Base-by-base conservation (phyloP, 2,329 filamentous ascomycete genomes). In the Aspergillaceae sp. region DNA sequence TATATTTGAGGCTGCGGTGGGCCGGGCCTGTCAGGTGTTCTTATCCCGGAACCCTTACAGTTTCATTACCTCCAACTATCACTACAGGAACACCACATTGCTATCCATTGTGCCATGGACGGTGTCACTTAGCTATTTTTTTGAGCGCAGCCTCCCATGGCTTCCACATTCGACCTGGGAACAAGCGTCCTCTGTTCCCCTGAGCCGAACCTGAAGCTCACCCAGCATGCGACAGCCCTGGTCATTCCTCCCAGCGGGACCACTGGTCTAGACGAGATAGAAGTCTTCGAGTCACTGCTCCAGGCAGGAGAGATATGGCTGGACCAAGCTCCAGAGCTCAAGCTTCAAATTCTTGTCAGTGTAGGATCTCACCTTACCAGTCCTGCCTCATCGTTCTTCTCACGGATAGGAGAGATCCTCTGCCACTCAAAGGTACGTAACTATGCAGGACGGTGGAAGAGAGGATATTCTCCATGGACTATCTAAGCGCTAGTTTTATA, bases 291-390 rank as follows among this genome's bases (percentile, higher is more conserved):
- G 4, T n/a, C n/a, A n/a, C 6, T 41, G 10, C 34, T 54, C 26
- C 9, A 44, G 40, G 44, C 45, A 35, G 26, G 40, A 43, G 41
- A 47, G 9, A 27, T 57, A 29, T 69, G 65, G 65, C 50, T 63
- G 5, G 53, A 47, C 30, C 57, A 62, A 45, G 51, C 53, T 7
- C 56, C 58, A 5, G 56, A 60, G 29, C 40, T 66, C 5, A 50
- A 50, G 35, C 44, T 68, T 5, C 49, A 55, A n/a, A 41, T 68
- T 5, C 46, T 47, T 6, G 40, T 67, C 29, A 34, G 8, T 11
- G 46, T 54, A 27, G 44, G 46, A 19, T 34, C 45, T 7, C 32
- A 33, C 9, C 19, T 50, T 9, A 27, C 47, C 7, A 5, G 35
- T 7, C n/a, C 38, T 10, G 30, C 35, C 4, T 40, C 48, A 29